phyloP scores from a whole-genome alignment of 2,329 filamentous ascomycete species.

The Alternaria longipes region DNA sequence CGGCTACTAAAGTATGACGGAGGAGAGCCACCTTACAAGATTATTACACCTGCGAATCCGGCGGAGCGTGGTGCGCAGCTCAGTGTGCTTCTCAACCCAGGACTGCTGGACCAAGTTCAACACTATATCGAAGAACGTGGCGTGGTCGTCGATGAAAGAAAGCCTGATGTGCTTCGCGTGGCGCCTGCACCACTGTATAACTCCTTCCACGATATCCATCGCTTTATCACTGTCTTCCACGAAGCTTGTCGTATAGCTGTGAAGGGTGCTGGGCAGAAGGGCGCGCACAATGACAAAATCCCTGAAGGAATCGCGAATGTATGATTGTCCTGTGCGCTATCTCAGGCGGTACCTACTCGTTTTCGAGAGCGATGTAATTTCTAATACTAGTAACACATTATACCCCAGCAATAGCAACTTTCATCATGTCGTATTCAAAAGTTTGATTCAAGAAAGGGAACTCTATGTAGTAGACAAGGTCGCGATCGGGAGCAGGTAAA shows the following conservation, averaged over 20 bases:
- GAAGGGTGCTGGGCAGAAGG: conserved; percentile 6
- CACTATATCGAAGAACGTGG: conserved; percentile 71
- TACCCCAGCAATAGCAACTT: conserved; percentile 17
- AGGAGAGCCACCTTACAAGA: conserved; percentile 53
- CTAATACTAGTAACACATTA: conserved; percentile 21
- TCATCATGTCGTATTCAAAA: conserved; percentile 9
- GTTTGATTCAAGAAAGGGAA: conserved; percentile 6
- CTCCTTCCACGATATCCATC: conserved; percentile 73
- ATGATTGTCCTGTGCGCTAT: conserved; percentile 8
- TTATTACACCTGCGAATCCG: conserved; percentile 75
- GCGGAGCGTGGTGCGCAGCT: conserved; percentile 79
- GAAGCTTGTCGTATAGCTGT: conserved; percentile 57
- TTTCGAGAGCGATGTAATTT: conserved; percentile 11
- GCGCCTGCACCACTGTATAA: conserved; percentile 89
- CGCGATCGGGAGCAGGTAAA: neutral
- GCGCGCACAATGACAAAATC: conserved; percentile 1
- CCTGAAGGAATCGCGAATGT: conserved; percentile 22
- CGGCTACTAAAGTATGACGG: conserved; percentile 37
- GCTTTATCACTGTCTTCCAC: conserved; percentile 58
- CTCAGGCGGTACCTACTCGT: conserved; percentile 1
- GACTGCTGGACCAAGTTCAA: conserved; percentile 74
- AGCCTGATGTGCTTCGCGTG: conserved; percentile 84
- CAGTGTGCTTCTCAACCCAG: conserved; percentile 73
- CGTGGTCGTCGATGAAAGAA: conserved; percentile 82
- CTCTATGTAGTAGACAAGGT: conserved; percentile 9